Base-by-base conservation (phyloP, 2,329 filamentous ascomycete species). In the Fusarium lateritium region DNA sequence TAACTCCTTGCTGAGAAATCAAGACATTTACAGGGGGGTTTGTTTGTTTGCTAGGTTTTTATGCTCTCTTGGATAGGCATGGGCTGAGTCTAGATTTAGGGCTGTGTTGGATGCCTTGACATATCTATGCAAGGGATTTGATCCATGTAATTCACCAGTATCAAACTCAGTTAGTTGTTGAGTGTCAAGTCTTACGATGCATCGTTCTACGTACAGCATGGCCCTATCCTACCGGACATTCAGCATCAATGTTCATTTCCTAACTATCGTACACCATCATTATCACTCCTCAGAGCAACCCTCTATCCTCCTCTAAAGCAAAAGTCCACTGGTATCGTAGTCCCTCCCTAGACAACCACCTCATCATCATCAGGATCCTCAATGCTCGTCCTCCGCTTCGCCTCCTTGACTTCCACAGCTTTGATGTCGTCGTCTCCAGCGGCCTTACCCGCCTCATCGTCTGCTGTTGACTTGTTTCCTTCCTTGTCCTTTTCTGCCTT, bases 351-450 rank as follows among this genome's bases (percentile, higher is more conserved):
- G 46, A 82, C 75, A 33, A 84, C 83, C 47, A 82, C 80, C 63
- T 84, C 83, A 14, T 86, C 85, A 38, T 86, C 86, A 58, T 89
- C 86, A 8, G 85, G 84, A 56, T 88, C 87, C 75, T 89, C 87
- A 50, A 89, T 87, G 75, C 86, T 89, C 36, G 85, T 88, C 69
- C 87, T 79, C 55, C 83, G 79, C 69, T 81, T 81, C 3, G 87
- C 87, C 74, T 88, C 85, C 71, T 79, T 82, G 9, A 86, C 85
- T 72, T 86, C 83, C 7, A 86, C 80, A 1, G 85, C 84, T 56
- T 80, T 79, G 5, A 77, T 75, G 49, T 75, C 67, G 5, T 75
- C 75, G 6, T 76, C 72, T 8, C 73, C 67, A 21, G 65, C 67
- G 57, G 76, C 75, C 56, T 75, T 67, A 1, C 73, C 75, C 2